Percentiles rank a stretch among this genome's conserved stretches.
phyloP scores from a whole-genome alignment of 441 rosid species.

The Biscutella laevigata region DNA sequence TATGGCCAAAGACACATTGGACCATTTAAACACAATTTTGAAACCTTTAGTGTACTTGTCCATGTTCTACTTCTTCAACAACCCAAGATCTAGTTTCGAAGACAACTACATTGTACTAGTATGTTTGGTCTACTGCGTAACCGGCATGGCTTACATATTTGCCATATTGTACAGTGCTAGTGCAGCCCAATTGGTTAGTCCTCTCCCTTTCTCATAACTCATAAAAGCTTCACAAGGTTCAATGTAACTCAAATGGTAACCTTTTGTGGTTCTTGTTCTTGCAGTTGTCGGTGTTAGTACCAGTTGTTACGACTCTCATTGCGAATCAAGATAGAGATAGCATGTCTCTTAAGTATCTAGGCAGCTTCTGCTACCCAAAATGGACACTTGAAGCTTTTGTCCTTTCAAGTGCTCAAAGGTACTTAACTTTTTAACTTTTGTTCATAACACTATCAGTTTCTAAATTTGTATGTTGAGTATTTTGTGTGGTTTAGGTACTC shows the following conservation, averaged over 20 bases:
- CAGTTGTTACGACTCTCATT: constrained; percentile 51
- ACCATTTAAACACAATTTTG: constrained; percentile 42
- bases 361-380: constrained; percentile 44
- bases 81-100: constrained; percentile 50
- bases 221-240: not conserved
- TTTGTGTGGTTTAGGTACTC: constrained; percentile 33
- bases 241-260: not conserved
- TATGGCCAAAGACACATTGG: constrained; percentile 54
- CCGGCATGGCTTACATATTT: constrained; percentile 53
- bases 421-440: not conserved
- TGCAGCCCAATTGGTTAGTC: constrained; percentile 56
- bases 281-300: constrained; percentile 59
- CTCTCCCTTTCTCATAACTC: not conserved
- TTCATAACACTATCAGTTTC: not conserved
- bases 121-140: constrained; percentile 57
- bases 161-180: constrained; percentile 47
- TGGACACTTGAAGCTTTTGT: constrained; percentile 65
- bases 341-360: constrained; percentile 30
- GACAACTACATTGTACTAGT: constrained; percentile 48
- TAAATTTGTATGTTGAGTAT: not conserved
- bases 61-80: constrained; percentile 65
- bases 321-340: constrained; percentile 45
- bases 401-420: constrained; percentile 53
- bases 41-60: constrained; percentile 60
- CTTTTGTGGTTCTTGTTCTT: not conserved